Base-by-base conservation (phyloP, 495 filamentous ascomycete genomes). In the Collariella sp. region DNA sequence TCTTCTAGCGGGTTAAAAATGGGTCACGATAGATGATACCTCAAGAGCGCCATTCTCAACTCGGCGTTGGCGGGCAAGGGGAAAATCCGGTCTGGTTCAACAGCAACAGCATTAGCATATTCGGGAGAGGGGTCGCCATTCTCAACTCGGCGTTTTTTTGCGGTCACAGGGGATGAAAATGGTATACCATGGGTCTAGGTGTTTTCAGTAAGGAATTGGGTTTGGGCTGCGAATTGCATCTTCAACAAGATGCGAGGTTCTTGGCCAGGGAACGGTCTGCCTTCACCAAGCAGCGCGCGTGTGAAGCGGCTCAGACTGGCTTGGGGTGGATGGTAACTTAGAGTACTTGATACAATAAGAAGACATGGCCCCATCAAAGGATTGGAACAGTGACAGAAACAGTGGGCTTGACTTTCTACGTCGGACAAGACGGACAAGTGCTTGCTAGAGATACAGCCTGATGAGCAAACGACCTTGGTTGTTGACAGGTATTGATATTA, bases 81-180 rank as follows among this genome's bases (percentile, higher is more conserved):
- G 39, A 63, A 64, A 63, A 61, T 59, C 57, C 56, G 57, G 64
- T 52, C 53, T 47, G 36, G 59, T 67, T 67, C 62, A 65, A 67
- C 62, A 65, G 26, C 26, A 31, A 31, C 26, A 31, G 60, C 62
- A 65, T 62, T 58, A 65, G 60, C 64, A 67, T 65, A 52, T 55
- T 57, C 40, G 50, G 40, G 55, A 54, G 45, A 34, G 55, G 45
- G 60, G 57, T 62, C 64, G 65, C 65, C 65, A 66, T 64, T 57
- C 49, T 66, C 63, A 68, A 66, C 63, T 55, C 23, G 65, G 65
- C 65, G 65, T 68, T 67, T n/a, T n/a, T n/a, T 50, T 58, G 46
- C 38, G 57, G 64, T 48, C 18, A 48, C 24, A 33, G 45, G 54
- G 55, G 47, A 54, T 46, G 56, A 59, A 59, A 57, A 62, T 15